Percentiles rank a stretch among this genome's conserved stretches.
phyloP scores from a whole-genome alignment of 176 grass and related monocot genomes.

The Oryza officinalis region DNA sequence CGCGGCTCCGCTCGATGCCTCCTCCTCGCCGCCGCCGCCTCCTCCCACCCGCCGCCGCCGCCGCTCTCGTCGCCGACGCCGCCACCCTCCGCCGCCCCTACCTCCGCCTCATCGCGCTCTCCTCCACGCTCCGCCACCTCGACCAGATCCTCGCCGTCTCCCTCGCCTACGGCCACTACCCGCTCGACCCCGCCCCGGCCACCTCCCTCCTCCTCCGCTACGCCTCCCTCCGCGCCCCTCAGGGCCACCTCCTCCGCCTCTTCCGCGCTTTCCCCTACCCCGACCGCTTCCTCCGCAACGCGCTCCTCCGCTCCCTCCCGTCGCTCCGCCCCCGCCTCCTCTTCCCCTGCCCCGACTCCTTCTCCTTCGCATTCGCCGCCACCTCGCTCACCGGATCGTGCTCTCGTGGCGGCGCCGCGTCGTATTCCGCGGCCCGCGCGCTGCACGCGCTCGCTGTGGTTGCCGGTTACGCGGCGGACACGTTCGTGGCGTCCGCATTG shows the following conservation, averaged over 20 bases:
- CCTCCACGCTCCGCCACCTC: constrained; percentile 61
- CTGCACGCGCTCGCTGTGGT: constrained; percentile 48
- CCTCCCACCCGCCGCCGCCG: background rate
- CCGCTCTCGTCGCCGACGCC: constrained; percentile 4
- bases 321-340: constrained; percentile 31
- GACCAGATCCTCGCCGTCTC: constrained; percentile 64
- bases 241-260: constrained; percentile 51
- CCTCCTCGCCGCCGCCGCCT: background rate
- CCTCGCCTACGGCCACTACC: constrained; percentile 45
- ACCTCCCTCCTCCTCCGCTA: constrained; percentile 61
- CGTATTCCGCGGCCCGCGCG: constrained; percentile 15
- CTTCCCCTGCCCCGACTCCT: constrained; percentile 58
- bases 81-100: constrained; percentile 31
- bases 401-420: constrained; percentile 17
- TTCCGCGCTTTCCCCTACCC: constrained; percentile 56
- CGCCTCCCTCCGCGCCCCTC: constrained; percentile 53
- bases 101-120: constrained; percentile 42
- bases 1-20: constrained; percentile 23
- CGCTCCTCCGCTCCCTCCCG: constrained; percentile 67
- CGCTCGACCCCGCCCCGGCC: constrained; percentile 37
- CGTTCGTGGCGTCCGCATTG: constrained; percentile 71
- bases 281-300: constrained; percentile 64
- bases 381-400: constrained; percentile 54
- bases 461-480: constrained; percentile 49
- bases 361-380: constrained; percentile 46